Conservation (phyloP, 2,329 filamentous ascomycete species). For the Apiospora rasikravindrae region DNA sequence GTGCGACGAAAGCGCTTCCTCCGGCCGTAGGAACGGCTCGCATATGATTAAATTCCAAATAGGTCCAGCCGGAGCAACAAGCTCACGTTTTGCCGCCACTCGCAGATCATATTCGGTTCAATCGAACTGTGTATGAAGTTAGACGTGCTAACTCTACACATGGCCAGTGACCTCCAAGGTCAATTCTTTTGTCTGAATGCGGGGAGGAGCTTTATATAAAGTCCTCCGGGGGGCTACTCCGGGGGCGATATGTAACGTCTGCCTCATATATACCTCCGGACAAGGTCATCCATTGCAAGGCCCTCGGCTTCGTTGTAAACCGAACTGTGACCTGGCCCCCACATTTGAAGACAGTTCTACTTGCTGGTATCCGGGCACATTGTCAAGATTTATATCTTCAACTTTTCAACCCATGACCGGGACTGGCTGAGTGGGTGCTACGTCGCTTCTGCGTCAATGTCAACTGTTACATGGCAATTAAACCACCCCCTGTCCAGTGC, state of each 20-base stretch:
- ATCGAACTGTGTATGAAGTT: neutral
- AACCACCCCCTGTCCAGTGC: neutral
- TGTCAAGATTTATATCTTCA: neutral
- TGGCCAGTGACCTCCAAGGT: neutral
- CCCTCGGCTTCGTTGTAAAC: neutral
- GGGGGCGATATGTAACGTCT: neutral
- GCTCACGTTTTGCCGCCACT: neutral
- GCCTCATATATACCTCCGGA: neutral
- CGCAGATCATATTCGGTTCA: neutral
- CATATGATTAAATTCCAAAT: neutral
- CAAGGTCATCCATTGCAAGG: neutral
- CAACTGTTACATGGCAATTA: neutral
- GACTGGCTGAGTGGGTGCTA: neutral
- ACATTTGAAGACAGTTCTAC: neutral
- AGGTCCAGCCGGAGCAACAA: neutral
- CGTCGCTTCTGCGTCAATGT: slow-evolving; percentile 6
- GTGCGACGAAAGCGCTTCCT: neutral
- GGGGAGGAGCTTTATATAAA: neutral
- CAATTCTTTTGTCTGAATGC: neutral
- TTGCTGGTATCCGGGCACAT: neutral
- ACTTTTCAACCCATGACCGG: neutral
- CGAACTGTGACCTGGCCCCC: neutral
- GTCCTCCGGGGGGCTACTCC: neutral
- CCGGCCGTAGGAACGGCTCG: neutral
- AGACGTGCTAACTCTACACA: neutral